Percentiles rank a stretch among this genome's conserved stretches.
Conservation (phyloP, 2,329 filamentous ascomycete species). For the Nemania diffusa region DNA sequence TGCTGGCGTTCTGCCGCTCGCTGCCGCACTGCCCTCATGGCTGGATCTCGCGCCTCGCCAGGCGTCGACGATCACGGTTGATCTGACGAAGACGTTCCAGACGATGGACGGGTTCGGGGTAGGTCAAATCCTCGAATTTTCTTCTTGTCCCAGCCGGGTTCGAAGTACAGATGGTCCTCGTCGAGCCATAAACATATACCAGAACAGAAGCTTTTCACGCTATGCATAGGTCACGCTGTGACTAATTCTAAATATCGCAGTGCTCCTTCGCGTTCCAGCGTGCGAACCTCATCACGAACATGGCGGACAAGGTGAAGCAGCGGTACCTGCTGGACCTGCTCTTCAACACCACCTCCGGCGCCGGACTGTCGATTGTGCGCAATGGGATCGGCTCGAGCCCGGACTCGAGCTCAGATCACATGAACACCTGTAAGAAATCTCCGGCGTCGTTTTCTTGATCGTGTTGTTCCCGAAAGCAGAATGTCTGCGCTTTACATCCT, state of each 20-base stretch:
- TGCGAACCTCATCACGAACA: conserved; percentile 56
- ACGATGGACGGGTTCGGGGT: conserved; percentile 58
- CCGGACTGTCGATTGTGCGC: conserved; percentile 57
- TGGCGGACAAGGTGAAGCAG: conserved; percentile 52
- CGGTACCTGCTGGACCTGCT: conserved; percentile 55
- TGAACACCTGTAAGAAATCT: conserved; percentile 44
- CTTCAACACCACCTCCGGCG: conserved; percentile 57
- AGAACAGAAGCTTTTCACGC: neutral
- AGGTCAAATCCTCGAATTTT: neutral
- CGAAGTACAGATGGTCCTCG: neutral
- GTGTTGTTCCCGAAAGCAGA: neutral
- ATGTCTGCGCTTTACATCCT: neutral
- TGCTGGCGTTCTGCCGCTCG: conserved; percentile 37
- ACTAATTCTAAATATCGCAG: conserved; percentile 4
- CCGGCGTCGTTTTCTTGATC: no score
- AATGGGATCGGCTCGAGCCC: conserved; percentile 58
- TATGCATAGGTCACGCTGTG: neutral
- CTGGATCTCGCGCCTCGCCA: conserved; percentile 38
- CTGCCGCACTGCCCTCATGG: conserved; percentile 41
- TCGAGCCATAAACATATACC: neutral
- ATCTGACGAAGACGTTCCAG: conserved; percentile 56
- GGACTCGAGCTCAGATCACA: conserved; percentile 53
- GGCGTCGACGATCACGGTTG: conserved; percentile 52
- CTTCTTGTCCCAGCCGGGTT: neutral
- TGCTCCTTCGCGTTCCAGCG: conserved; percentile 58